Base-by-base conservation (phyloP, 106 monocot species). In the Acorus calamus region DNA sequence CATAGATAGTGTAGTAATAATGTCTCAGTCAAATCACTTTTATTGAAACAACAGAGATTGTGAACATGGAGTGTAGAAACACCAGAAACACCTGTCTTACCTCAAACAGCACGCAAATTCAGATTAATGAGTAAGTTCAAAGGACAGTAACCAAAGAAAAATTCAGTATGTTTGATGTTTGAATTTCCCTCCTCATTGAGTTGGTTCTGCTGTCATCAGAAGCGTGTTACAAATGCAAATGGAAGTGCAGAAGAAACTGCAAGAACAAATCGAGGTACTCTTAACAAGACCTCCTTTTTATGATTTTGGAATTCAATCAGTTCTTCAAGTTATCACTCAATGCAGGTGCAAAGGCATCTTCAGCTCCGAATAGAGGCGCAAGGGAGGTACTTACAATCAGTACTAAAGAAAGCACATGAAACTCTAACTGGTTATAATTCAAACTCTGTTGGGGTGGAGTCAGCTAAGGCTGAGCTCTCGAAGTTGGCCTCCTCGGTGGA, bases 301-400 rank as follows among this genome's bases (percentile, higher is more conserved):
- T 28, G 28, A 28, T 28, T 28, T 28, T 28, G 28, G 28, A 28
- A 28, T 28, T 28, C 28, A 28, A 28, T 28, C 28, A 28, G 28
- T 28, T 28, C 28, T 28, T 1, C 28, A 28, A 28, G 0, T 28
- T 28, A 28, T 28, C 28, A 28, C 28, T 28, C 28, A 11, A 11
- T 49, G 3, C 54, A 91, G 90, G 92, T 92, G 9, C 87, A 92
- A 69, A 84, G 50, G 49, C 92, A 84, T 71, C 71, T 92, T 76
- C 92, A 92, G 57, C 62, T 81, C 46, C 66, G 92, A 66, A 92
- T 92, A 49, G 92, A 92, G 68, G 86, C 92, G 3, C 86, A 92
- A 64, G 92, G 81, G 55, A 86, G 84, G 67, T 92, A 87, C 71
- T 60, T 86, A 66, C 81, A 79, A 43, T 79, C 81, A 0, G 81